Base-by-base conservation (phyloP, 164 flowering plant species). In the Magnolia changhungtana region DNA sequence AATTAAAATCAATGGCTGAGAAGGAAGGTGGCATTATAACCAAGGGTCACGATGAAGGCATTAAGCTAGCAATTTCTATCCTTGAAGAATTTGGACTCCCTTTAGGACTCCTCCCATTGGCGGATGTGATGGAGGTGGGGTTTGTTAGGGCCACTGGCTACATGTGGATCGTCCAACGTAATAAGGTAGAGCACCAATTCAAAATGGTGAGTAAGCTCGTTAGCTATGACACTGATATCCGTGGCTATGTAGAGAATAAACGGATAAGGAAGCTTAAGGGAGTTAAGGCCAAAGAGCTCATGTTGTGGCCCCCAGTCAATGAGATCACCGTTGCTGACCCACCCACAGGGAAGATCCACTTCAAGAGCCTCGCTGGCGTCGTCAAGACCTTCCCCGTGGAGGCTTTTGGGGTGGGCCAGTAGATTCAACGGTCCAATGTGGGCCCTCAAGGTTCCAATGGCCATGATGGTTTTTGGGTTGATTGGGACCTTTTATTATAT, bases 251-350 rank as follows among this genome's bases (percentile, higher is more conserved):
- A 18, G 75, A 77, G 27, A 77, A 79, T 61, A 74, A 75, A 27
- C 5, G 75, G 67, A 83, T 83, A 50, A 83, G 73, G 79, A 83
- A 83, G 76, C 83, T 83, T 19, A 83, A 77, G 55, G 84, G 86
- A 11, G 84, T 83, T 71, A 83, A 81, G 84, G 86, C 82, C n/a
- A 83, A 75, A 80, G 86, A 83, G 79, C 73, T 83, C 75, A 45
- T 83, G 71, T 3, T 83, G 45, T 83, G 84, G 86, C 79, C 80
- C 4, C 80, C 83, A 0, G 83, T 83, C 23, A 75, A 73, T 23
- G 86, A 83, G 77, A 83, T 83, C 70, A 55, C 13, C 2, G 81
- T 81, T 50, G 82, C 79, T 55, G 74, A 81, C 13, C 80, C 84
- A 2, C 73, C 82, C 11, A 75, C 84, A 1, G 82, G 86, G 27